Base-by-base conservation (phyloP, 345 rosid species). In the Mallotus nudiflorus region DNA sequence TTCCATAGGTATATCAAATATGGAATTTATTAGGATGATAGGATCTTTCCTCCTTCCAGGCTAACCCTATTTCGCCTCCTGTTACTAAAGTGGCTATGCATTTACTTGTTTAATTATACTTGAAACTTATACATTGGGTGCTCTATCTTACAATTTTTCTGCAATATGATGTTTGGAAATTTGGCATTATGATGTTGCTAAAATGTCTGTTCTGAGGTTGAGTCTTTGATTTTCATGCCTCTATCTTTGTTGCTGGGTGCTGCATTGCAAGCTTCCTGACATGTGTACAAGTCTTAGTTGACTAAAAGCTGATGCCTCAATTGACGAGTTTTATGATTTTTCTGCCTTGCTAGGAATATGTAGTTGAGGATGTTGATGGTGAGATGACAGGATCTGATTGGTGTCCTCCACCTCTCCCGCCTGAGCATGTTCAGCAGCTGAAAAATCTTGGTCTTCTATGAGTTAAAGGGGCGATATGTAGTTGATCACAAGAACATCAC, bases 361-460 rank as follows among this genome's bases (percentile, higher is more conserved):
- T 96, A 51, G 99, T 96, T 12, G 98, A 96, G 84, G 99, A 96
- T 82, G 97, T 91, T 44, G 99, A 96, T 70, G 97, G 89, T 0
- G 98, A 96, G 72, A 85, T 83, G 81, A 87, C 69, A 5, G 97
- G 89, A 64, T 86, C 94, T 7, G 96, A 96, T 48, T 96, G 99
- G 98, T 78, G 89, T 61, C 91, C 99, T 16, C 95, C 93, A 6
- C 84, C 87, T 78, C 88, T 96, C 57, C 96, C 99, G 6, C 64
- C 88, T 0, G 98, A 96, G 77, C 98, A 96, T 65, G 44, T 96
- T 66, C 99, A 87, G 77, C 99, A 92, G 80, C 93, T 92, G 84
- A 96, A 96, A 79, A 74, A 84, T 9, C 92, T 96, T 45, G 98
- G 97, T 51, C 97, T 95, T 28, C 77, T 95, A 25, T 95, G 78